Percentiles rank a stretch among this genome's conserved stretches.
phyloP scores from a whole-genome alignment of 805 yeast genomes.

The Saturnispora galanensis region DNA sequence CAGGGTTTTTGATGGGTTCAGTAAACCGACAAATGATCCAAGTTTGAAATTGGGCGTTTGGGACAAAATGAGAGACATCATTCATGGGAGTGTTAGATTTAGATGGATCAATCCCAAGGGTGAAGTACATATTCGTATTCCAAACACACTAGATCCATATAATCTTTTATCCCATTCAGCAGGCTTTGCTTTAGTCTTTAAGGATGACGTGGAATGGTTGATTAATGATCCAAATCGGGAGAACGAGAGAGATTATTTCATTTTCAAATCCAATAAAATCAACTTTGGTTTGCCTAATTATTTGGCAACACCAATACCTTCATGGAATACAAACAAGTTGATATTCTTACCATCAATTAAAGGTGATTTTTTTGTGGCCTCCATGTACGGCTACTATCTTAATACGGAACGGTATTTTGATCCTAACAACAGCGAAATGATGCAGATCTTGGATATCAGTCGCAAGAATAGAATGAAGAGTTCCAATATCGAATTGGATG shows the following conservation, averaged over 20 bases:
- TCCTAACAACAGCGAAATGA: conserved; percentile 4
- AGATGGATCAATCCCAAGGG: conserved; percentile 38
- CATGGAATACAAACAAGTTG: conserved; percentile 48
- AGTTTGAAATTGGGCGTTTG: conserved; percentile 81
- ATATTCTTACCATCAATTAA: conserved; percentile 36
- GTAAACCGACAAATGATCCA: conserved; percentile 85
- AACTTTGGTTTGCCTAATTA: conserved; percentile 72
- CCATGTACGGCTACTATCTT: conserved; percentile 21
- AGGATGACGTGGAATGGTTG: conserved; percentile 46
- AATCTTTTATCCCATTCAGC: conserved; percentile 52
- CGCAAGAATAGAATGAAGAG: conserved; percentile 33
- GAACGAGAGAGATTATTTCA: conserved; percentile 50
- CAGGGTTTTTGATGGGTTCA: conserved; percentile 68
- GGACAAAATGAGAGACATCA: conserved; percentile 73
- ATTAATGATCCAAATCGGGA: conserved; percentile 55
- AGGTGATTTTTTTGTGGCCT: conserved; percentile 12
- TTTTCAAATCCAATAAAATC: conserved; percentile 52
- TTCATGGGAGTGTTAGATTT: conserved; percentile 59
- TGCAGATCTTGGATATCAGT: conserved; percentile 5
- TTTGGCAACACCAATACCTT: conserved; percentile 39
- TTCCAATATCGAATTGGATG: conserved; percentile 45
- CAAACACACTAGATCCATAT: conserved; percentile 78
- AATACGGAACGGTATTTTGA: conserved; percentile 13
- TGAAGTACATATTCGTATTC: conserved; percentile 47
- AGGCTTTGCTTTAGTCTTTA: conserved; percentile 72